These are phyloP conservation scores for Turritis glabra DNA, from an alignment of 345 rosid species.

Conservation along the genomic window DNA sequence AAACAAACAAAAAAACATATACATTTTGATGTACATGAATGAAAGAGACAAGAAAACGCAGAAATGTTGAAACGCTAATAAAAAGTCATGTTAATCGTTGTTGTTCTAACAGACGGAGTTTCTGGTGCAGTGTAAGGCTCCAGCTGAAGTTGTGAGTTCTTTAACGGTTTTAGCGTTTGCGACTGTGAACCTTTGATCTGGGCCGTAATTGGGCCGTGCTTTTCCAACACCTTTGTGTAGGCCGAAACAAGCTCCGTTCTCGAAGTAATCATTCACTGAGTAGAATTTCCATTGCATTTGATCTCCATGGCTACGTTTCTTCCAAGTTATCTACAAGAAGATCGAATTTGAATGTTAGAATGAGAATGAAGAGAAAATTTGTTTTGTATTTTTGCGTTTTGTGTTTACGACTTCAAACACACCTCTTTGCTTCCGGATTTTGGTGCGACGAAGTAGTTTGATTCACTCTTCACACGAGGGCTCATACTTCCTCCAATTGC, in stretches of 20 bases:
- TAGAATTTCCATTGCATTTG: conserved; percentile 57
- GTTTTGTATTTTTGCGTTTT: neutral
- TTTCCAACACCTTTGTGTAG: conserved; percentile 44
- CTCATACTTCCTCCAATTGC: conserved; percentile 86
- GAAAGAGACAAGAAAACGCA: conserved; percentile 5
- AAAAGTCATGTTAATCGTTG: conserved; percentile 3
- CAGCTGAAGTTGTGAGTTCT: conserved; percentile 53
- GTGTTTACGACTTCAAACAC: neutral
- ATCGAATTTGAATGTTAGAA: neutral
- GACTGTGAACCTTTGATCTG: conserved; percentile 48
- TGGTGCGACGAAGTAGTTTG: conserved; percentile 72
- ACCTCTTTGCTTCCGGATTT: conserved; percentile 53
- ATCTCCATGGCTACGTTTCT: conserved; percentile 35
- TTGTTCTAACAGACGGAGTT: conserved; percentile 37
- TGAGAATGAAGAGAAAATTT: neutral
- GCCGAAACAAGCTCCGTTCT: conserved; percentile 63
- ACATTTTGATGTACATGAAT: neutral
- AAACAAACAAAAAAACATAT: neutral
- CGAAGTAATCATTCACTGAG: conserved; percentile 54
- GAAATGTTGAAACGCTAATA: neutral
- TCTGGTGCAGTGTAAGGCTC: conserved; percentile 50
- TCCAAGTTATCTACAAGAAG: conserved; percentile 55
- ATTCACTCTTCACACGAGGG: conserved; percentile 76
- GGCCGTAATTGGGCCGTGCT: conserved; percentile 51
- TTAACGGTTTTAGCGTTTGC: conserved; percentile 45